Evolutionary conservation across 1,284 basidiomycete species (phyloP), one percentile per base, ranked within the genome.

Genomic region (Fomitopsis schrenkii): DNA sequence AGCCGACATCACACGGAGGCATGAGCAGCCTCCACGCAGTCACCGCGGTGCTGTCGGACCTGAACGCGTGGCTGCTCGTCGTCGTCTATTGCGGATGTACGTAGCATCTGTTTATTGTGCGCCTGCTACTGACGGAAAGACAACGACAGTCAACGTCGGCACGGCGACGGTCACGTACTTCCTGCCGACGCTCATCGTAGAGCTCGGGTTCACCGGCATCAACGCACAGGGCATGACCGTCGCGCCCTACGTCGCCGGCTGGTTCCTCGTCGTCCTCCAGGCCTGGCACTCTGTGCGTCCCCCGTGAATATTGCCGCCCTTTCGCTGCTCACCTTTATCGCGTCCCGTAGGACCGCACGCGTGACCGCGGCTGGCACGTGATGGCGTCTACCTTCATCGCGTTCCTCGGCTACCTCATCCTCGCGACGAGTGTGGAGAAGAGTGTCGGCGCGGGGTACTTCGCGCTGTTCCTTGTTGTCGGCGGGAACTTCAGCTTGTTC

Each of bases 131-230:
- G 41, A 38, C 28, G n/a, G 42, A 58, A 41, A 15, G 7, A 41
- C n/a, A 22, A 35, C 3, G 57, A 19, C 57, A 84, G 82, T 83
- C 70, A 84, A 84, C 62, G 78, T 84, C 58, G 82, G 82, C 7
- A 81, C 82, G 26, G 82, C 82, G 5, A 84, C 83, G 0, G 72
- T 83, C 19, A 79, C 82, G 0, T 84, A 84, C 66, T 84, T 85
- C 70, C 64, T 85, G 41, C 83, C 83, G 17, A 83, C 81, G 82
- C 73, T 85, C 40, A 83, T 83, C 69, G 80, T 79, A 58, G 74
- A 73, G 41, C 79, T 85, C 57, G 83, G 82, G 0, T 85, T 82
- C 71, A 78, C 79, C 1, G 76, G 81, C 1, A 82, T 85, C 64
- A 75, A 83, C 57, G 82, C 82, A 0, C 82, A 84, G 71, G 82